Base-by-base conservation (phyloP, 108 stramenopile genomes). In the Cyclotella atomus region DNA sequence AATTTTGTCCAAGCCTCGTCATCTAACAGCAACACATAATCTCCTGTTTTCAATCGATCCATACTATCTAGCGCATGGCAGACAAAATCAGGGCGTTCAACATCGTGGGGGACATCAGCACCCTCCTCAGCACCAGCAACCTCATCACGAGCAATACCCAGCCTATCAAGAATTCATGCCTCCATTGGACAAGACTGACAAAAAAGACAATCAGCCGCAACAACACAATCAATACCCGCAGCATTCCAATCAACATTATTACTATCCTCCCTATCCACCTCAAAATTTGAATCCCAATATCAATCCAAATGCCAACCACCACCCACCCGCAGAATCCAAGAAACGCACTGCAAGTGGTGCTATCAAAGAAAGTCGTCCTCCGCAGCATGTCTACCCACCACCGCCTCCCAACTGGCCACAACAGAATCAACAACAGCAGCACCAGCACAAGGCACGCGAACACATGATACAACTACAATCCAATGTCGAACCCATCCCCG, bases 131-230 rank as follows among this genome's bases (percentile, higher is more conserved):
- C n/a, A 52, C 9, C 38, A 41, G 38, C 38, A 6, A n/a, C n/a
- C n/a, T n/a, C n/a, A n/a, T n/a, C n/a, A n/a, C n/a, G n/a, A n/a
- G 49, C 56, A 59, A 33, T 59, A 59, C 33, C 29, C 56, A 16
- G 30, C 30, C 7, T 59, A 59, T 9, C 56, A 59, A 15, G 56
- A 59, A 33, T 59, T 59, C 16, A 6, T 59, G 32, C 56, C 56
- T 15, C 56, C 56, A 2, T 14, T 33, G 2, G 56, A 59, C 32
- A 33, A 3, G 12, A 59, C 1, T 33, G 32, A 28, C 17, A 8
- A 7, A 4, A 20, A 20, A 15, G 30, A 10, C 56, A 59, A 12
- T 9, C 29, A 15, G 56, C 14, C 9, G 56, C 29, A 32, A 17
- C 29, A 59, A 19, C 38, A 16, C 32, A 32, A 16, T 8, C 16